Evolutionary conservation across 2,329 filamentous ascomycete species (phyloP), one percentile per base, ranked within the genome.

Genomic region (Cordyceps tenuipes): DNA sequence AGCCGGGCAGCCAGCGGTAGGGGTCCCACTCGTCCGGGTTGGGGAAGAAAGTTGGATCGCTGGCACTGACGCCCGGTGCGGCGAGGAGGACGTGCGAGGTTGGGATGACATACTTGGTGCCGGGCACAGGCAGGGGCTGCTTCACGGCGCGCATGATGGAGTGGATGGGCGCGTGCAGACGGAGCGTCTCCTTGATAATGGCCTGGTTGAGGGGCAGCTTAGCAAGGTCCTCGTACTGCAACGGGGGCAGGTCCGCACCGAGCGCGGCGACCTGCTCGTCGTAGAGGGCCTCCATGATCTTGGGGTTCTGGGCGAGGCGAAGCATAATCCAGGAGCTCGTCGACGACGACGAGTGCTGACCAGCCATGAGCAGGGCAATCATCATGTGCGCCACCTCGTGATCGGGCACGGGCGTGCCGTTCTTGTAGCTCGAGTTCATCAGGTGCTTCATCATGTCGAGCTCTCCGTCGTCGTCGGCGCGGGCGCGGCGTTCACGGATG

Each of bases 131-230:
- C 83, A 97, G 90, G 62, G 92, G 91, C 65, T 85, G 84, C 78
- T 93, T 96, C 72, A 96, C 93, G 67, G 90, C 89, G 68, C 92
- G 90, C 81, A 97, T 84, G 69, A 97, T 96, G 55, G 90, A 94
- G 81, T 97, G 92, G 69, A 97, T 97, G 1, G 92, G 92, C 1
- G 91, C 89, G 73, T 97, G 90, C 17, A 97, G 80, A 64, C 92
- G 89, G 44, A 97, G 86, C 3, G 92, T 96, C 76, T 97, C 92
- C 77, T 93, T 94, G 75, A 97, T 82, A 64, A 95, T 86, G 67
- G 90, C 88, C 67, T 87, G 81, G 78, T 96, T 90, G 21, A 97
- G 83, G 53, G 90, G 85, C 39, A 97, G 82, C 73, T 87, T 88
- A 66, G 86, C 79, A 17, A 97, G 82, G 65, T 88, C 82, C 65